These are phyloP conservation scores for Hapsidospora chrysogenum DNA, from an alignment of 495 filamentous ascomycete genomes.

Conservation along the genomic window DNA sequence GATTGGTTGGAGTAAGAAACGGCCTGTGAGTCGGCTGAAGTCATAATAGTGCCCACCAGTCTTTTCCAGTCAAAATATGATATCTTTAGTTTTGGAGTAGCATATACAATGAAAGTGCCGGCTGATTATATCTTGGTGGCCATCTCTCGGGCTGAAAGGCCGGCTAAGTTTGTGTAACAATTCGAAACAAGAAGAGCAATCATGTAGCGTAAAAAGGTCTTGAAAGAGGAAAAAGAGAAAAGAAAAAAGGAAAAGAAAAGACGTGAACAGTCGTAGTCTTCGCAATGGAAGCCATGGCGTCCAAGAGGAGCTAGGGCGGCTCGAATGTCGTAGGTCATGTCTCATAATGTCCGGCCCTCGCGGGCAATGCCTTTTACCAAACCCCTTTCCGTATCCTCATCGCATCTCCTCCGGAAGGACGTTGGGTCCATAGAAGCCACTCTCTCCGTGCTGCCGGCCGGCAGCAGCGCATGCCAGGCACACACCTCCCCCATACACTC, in stretches of 20 bases:
- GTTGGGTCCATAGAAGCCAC: slow-evolving; percentile 32
- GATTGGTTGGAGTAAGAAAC: too few species aligned
- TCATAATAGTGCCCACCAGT: too few species aligned
- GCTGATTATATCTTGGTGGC: too few species aligned
- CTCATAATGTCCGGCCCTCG: background rate
- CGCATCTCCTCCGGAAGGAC: slow-evolving; percentile 29
- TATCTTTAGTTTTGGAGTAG: too few species aligned
- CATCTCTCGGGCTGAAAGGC: too few species aligned
- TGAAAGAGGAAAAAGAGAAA: slow-evolving; percentile 17
- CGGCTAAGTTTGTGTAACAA: too few species aligned
- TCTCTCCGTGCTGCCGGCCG: slow-evolving; percentile 9
- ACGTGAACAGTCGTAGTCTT: background rate
- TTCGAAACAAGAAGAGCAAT: too few species aligned
- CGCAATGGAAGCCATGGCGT: background rate
- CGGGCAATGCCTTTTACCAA: background rate
- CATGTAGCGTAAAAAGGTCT: slow-evolving; percentile 1
- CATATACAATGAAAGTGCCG: too few species aligned
- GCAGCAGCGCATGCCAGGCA: slow-evolving; percentile 28
- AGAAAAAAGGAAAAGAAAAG: slow-evolving; percentile 17
- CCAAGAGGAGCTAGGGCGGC: background rate
- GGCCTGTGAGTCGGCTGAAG: too few species aligned
- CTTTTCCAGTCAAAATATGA: too few species aligned
- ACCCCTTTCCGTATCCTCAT: slow-evolving; percentile 6
- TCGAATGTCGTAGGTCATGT: too few species aligned
- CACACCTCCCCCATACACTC: slow-evolving; percentile 31